Conservation (phyloP, 805 yeast species). For the Metschnikowia anglica region DNA sequence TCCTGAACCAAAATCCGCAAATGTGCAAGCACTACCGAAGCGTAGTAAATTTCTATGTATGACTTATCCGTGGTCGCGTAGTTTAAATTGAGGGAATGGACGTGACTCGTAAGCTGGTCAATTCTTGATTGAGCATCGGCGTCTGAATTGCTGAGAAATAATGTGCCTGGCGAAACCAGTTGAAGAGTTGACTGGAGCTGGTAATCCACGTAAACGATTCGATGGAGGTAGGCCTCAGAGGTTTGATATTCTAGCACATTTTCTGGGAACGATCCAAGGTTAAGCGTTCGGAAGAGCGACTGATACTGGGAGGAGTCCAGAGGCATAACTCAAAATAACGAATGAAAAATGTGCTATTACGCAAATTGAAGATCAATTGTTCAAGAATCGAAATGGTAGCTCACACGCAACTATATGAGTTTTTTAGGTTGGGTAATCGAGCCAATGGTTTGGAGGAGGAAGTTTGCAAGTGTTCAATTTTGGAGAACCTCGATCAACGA, state of each 20-base stretch:
- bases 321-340: slow-evolving; percentile 2
- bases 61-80: slow-evolving; percentile 25
- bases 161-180: slow-evolving; percentile 23
- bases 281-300: slow-evolving; percentile 27
- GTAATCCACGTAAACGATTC: slow-evolving; percentile 37
- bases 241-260: slow-evolving; percentile 35
- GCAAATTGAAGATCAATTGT: neutral
- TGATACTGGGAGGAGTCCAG: slow-evolving; percentile 21
- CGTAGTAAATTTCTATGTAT: slow-evolving; percentile 35
- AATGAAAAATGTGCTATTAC: neutral
- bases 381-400: neutral
- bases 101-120: slow-evolving; percentile 27
- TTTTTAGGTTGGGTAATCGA: neutral
- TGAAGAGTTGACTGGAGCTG: slow-evolving; percentile 35
- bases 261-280: slow-evolving; percentile 39
- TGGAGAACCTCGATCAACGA: neutral
- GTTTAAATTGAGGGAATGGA: slow-evolving; percentile 27
- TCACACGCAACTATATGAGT: neutral
- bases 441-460: neutral
- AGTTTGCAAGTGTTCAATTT: neutral
- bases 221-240: slow-evolving; percentile 34
- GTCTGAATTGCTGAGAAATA: slow-evolving; percentile 10
- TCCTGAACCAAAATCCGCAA: slow-evolving; percentile 32
- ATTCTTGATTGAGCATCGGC: slow-evolving; percentile 23
- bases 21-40: slow-evolving; percentile 34